Evolutionary conservation across 2,329 filamentous ascomycete species (phyloP).

Genomic region (Pleurostoma richardsiae): DNA sequence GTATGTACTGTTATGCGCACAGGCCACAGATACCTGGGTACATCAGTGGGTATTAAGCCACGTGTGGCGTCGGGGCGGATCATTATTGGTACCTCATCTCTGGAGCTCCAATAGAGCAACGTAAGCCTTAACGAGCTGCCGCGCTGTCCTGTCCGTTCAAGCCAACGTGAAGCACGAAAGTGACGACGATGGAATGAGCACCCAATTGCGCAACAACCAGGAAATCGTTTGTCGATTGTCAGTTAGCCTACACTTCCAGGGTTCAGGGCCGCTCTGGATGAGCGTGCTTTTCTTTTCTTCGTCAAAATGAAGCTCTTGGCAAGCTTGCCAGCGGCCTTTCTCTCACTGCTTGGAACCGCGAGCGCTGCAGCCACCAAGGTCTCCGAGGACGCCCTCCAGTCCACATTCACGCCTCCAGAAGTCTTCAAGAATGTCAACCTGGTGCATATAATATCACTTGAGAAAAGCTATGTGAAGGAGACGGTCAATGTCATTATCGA

Average conservation of each 20-base stretch:
- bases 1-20: too few relatives aligned
- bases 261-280: constrained; percentile 17
- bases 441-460: constrained; percentile 82
- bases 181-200: too few relatives aligned
- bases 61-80: too few relatives aligned
- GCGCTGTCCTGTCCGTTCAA: too few relatives aligned
- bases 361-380: constrained; percentile 35
- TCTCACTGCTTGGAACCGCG: constrained; percentile 39
- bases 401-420: constrained; percentile 76
- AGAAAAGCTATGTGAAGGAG: constrained; percentile 89
- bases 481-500: constrained; percentile 91
- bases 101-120: too few relatives aligned
- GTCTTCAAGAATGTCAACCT: constrained; percentile 93
- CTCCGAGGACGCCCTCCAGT: constrained; percentile 54
- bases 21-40: too few relatives aligned
- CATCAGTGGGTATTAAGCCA: too few relatives aligned
- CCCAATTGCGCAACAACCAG: too few relatives aligned
- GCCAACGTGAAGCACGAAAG: too few relatives aligned
- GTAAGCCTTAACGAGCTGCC: too few relatives aligned
- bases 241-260: background rate
- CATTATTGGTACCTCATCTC: too few relatives aligned
- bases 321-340: constrained; percentile 47
- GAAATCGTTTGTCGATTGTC: too few relatives aligned
- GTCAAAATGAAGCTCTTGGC: constrained; percentile 42
- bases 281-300: constrained; percentile 12